Evolutionary conservation across 2,329 filamentous ascomycete species (phyloP), one percentile per base, ranked within the genome.

Genomic region (Teratosphaeria zuluensis): DNA sequence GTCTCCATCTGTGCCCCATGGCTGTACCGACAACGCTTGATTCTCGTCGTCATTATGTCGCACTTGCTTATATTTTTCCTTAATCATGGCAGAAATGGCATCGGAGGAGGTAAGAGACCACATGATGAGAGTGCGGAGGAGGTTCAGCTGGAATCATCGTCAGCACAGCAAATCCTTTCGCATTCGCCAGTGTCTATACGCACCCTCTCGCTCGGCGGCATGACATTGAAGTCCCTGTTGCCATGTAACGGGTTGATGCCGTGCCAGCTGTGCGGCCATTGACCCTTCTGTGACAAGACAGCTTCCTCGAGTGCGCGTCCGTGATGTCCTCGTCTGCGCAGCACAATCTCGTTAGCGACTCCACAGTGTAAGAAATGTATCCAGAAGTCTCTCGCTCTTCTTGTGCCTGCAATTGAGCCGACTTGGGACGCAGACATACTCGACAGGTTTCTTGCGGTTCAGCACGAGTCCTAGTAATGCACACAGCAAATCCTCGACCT

Each of bases 401-500:
- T 52, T 51, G 64, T 57, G 62, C 65, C 63, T 52, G 35, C 24
- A 14, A 12, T 53, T 11, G 32, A 5, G 21, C 32, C n/a, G 19
- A 21, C 38, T 51, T 33, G 32, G 56, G 12, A 21, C 70, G 63
- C 63, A 62, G 65, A 78, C 90, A 75, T 84, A 97, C 94, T 99
- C 96, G 72, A 97, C 89, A 76, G 96, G 92, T 73, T 99, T 96
- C 80, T 99, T 97, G 74, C 94, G 87, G 75, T 99, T 99, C 69
- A 99, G 80, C 58, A 96, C 84, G 67, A 99, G 80, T 33, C 89
- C 87, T 52, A 99, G 79, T 64, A 99, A 76, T 62, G 91, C 91
- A 78, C 95, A 99, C 30, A 99, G 80, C 59, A 99, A 84, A 66
- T 86, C 83, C 77, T 97, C 92, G 53, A 89, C 86, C 70, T 92